Conservation (phyloP, 2,329 filamentous ascomycete species). For the Rhynchosporium graminicola region DNA sequence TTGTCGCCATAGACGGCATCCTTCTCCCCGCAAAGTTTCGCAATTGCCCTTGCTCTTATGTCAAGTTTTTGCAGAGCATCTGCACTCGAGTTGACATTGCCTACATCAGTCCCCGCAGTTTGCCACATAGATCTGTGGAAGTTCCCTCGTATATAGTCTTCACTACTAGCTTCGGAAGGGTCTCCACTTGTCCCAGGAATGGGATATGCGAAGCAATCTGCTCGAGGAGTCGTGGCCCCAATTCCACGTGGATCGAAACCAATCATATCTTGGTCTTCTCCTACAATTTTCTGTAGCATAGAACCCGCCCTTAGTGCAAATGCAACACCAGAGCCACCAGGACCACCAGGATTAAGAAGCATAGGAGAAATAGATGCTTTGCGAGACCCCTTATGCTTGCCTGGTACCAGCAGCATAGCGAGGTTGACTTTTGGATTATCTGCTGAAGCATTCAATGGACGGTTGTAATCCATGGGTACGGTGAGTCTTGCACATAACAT, state of each 20-base stretch:
- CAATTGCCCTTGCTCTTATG: conserved; percentile 46
- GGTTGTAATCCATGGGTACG: conserved; percentile 50
- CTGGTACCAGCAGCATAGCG: conserved; percentile 33
- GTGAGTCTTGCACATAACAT: conserved; percentile 47
- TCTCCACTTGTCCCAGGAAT: conserved; percentile 28
- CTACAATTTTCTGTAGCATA: conserved; percentile 43
- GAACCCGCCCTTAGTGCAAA: conserved; percentile 38
- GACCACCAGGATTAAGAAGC: conserved; percentile 50
- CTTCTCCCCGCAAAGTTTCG: conserved; percentile 45
- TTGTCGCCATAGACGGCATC: conserved; percentile 34
- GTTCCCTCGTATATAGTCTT: conserved; percentile 46
- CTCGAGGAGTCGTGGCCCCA: conserved; percentile 50
- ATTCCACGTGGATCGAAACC: conserved; percentile 54
- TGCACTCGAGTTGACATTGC: conserved; percentile 49
- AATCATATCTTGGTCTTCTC: conserved; percentile 47
- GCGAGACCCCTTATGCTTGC: conserved; percentile 26
- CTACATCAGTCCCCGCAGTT: conserved; percentile 34
- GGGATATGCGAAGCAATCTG: conserved; percentile 52
- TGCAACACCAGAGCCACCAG: conserved; percentile 46
- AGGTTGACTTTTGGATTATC: conserved; percentile 37
- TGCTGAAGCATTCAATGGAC: conserved; percentile 42
- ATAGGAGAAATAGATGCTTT: conserved; percentile 45
- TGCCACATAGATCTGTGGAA: conserved; percentile 31
- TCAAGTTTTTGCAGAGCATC: conserved; percentile 50
- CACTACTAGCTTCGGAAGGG: conserved; percentile 31